Evolutionary conservation across 441 rosid species (phyloP).

Genomic region (Populus hybrid): DNA sequence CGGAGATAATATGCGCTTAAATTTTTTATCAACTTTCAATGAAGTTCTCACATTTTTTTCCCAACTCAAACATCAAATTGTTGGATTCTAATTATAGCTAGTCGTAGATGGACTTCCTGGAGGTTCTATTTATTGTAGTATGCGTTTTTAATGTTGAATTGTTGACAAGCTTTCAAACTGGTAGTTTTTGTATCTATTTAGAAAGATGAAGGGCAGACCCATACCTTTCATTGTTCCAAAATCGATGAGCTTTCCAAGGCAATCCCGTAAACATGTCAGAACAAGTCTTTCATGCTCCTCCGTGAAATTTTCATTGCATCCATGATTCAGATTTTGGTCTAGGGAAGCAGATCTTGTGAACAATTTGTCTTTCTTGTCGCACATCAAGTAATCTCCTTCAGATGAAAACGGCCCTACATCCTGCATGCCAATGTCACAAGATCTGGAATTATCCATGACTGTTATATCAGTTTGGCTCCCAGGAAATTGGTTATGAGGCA

Average conservation of each 20-base stretch:
- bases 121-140: background rate
- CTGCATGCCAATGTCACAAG: conserved; percentile 11
- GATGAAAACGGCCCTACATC: conserved; percentile 25
- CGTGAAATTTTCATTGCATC: conserved; percentile 23
- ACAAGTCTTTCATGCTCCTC: conserved; percentile 50
- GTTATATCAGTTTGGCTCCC: conserved; percentile 19
- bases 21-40: background rate
- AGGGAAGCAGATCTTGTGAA: conserved; percentile 29
- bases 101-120: background rate
- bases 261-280: conserved; percentile 48
- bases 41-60: background rate
- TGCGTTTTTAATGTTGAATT: background rate
- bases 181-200: background rate
- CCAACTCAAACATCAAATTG: background rate
- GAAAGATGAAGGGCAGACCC: background rate
- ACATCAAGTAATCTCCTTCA: conserved; percentile 22
- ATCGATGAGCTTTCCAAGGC: conserved; percentile 40
- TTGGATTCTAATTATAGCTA: background rate
- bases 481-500: conserved; percentile 21
- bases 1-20: background rate
- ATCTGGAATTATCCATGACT: conserved; percentile 13
- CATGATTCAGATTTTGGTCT: conserved; percentile 15
- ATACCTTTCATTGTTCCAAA: conserved; percentile 37
- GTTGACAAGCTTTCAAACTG: background rate
- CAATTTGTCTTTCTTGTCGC: conserved; percentile 23